Evolutionary conservation across 2,329 filamentous ascomycete genomes (phyloP), one percentile per base, ranked within the genome.

Genomic region (Colletotrichum aenigma): DNA sequence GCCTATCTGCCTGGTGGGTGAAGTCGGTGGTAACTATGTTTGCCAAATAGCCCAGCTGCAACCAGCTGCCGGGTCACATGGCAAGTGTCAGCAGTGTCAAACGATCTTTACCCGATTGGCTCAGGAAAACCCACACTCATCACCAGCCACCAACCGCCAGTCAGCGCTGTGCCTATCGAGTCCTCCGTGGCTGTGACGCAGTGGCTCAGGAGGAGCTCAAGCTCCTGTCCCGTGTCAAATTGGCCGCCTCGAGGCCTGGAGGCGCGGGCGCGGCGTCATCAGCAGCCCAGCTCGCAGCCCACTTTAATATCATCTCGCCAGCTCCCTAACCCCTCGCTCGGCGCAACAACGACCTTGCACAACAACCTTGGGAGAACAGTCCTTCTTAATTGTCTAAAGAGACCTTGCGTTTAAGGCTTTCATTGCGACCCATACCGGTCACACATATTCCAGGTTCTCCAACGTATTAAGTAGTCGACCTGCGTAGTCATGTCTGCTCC

Each of bases 401-500:
- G 26, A 65, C 34, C 21, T 28, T 52, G 52, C 30, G 24, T 58
- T 66, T 13, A 38, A 66, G 28, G 26, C 26, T 52, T 71, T 70
- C 12, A 70, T 52, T 52, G 67, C 56, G 26, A 70, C 60, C 28
- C 67, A 70, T 61, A 15, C 16, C 28, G 28, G 8, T 9, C 36
- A 32, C 18, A 28, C 36, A 32, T 18, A 30, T 28, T 30, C 38
- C 62, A 26, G 10, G 43, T 16, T 21, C 16, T 26, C 36, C 13
- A 28, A 24, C 26, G 24, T 36, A 55, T n/a, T 34, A 55, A 61
- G 62, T 56, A n/a, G 58, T 26, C 18, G 67, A 75, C 30, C 76
- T 38, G 34, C 62, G 65, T 78, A 77, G 84, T 72, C 71, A 89
- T 89, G 87, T 85, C 87, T 78, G 82, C 85, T 74, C 84, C 87